Evolutionary conservation across 805 yeast species (phyloP).

Genomic region (Candida succiphila): DNA sequence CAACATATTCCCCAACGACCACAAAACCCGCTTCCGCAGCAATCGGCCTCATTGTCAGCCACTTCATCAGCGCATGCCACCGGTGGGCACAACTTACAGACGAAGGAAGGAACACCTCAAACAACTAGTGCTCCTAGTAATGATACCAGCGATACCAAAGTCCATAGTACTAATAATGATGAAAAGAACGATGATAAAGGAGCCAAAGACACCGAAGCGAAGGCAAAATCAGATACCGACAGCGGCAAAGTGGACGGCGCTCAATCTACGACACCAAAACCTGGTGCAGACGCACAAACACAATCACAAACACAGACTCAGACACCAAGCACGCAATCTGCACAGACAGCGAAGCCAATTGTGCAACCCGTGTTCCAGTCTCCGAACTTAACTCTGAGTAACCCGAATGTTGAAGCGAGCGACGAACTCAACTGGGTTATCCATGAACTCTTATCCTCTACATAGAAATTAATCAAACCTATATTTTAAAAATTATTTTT

Average conservation of each 20-base stretch:
- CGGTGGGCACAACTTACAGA: background rate
- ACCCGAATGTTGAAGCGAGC: slow-evolving; percentile 28
- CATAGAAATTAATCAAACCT: too few species aligned
- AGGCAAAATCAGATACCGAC: too few species aligned
- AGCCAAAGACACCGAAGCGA: too few species aligned
- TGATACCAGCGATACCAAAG: background rate
- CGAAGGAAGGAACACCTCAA: background rate
- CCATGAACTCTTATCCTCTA: slow-evolving; percentile 41
- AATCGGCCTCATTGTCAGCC: background rate
- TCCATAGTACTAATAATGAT: background rate
- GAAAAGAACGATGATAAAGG: too few species aligned
- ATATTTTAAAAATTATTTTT: too few species aligned
- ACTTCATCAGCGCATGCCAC: background rate
- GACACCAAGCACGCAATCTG: background rate
- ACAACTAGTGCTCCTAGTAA: background rate
- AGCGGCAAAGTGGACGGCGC: too few species aligned
- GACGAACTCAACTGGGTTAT: slow-evolving; percentile 67
- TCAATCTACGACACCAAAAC: background rate
- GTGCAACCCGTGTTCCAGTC: too few species aligned
- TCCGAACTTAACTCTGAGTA: slow-evolving; percentile 16
- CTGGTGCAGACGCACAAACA: background rate
- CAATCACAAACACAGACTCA: background rate
- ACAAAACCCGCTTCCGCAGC: too few species aligned
- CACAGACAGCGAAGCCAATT: slow-evolving; percentile 1
- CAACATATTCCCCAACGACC: too few species aligned